These are phyloP conservation scores for Jatropha multifida DNA, from an alignment of 441 rosid genomes.

Conservation along the genomic window DNA sequence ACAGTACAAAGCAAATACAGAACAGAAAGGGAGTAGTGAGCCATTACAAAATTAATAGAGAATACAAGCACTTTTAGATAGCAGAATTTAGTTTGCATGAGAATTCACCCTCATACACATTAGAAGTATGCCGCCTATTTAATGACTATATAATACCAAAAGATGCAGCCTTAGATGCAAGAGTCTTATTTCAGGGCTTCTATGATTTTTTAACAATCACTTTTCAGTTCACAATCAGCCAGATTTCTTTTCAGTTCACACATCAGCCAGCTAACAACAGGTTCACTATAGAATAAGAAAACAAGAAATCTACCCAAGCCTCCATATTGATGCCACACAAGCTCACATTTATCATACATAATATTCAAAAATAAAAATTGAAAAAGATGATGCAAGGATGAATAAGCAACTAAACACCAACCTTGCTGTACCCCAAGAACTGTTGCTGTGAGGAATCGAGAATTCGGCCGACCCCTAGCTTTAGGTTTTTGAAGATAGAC, in stretches of 20 bases:
- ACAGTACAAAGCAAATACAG: neutral
- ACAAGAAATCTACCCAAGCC: neutral
- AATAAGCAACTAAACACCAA: slow-evolving; percentile 23
- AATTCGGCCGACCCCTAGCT: slow-evolving; percentile 71
- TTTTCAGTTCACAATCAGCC: neutral
- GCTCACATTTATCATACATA: neutral
- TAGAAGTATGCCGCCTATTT: neutral
- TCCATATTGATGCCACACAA: neutral
- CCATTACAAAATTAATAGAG: neutral
- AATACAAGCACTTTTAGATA: neutral
- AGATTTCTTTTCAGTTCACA: neutral
- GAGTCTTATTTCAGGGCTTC: neutral
- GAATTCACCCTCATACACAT: neutral
- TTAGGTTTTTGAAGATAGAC: slow-evolving; percentile 71
- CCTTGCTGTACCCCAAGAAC: slow-evolving; percentile 93
- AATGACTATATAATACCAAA: neutral
- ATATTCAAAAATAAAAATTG: neutral
- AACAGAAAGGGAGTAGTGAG: neutral
- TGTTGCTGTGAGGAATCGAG: slow-evolving; percentile 86
- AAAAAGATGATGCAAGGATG: neutral
- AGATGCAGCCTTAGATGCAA: neutral
- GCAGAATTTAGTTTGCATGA: no score
- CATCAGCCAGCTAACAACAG: neutral
- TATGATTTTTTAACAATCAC: neutral
- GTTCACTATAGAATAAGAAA: neutral